Conservation (phyloP, 148 eudicot genomes). For the Simmondsia chinensis region DNA sequence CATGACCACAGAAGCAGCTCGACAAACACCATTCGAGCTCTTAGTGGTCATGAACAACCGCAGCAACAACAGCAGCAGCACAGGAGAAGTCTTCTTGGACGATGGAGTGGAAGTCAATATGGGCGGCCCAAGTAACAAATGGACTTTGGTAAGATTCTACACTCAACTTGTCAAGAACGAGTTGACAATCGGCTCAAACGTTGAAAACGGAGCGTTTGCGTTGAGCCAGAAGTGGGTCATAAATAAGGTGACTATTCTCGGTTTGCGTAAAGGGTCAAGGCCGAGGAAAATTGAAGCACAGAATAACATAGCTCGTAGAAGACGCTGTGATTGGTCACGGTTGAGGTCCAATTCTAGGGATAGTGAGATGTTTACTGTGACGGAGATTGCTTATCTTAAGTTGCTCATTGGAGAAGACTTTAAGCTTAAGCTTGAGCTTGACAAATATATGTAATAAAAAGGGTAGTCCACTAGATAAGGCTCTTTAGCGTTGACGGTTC, state of each 20-base stretch:
- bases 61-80: conserved; percentile 22
- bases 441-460: no score
- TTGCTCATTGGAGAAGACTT: conserved; percentile 40
- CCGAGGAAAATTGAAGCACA: conserved; percentile 4
- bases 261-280: conserved; percentile 19
- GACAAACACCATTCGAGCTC: conserved; percentile 48
- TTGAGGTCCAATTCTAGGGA: conserved; percentile 9
- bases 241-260: conserved; percentile 46
- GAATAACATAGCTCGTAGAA: conserved; percentile 3
- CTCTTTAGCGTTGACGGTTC: no score
- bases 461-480: no score
- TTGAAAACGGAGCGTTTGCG: conserved; percentile 52
- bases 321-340: neutral
- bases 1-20: conserved; percentile 58
- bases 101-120: conserved; percentile 48
- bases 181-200: conserved; percentile 29
- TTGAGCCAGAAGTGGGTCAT: conserved; percentile 39
- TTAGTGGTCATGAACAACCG: conserved; percentile 34
- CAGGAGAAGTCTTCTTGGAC: conserved; percentile 63
- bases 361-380: conserved; percentile 18
- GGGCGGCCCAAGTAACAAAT: conserved; percentile 33
- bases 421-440: conserved; percentile 18
- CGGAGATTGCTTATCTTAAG: conserved; percentile 34
- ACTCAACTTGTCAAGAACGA: conserved; percentile 15
- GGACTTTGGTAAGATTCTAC: conserved; percentile 48